A percentile compares a stretch with the other conserved stretches of the same genome.
Evolutionary conservation across 192 early-diverging fungal species (phyloP).

Genomic region (Neocallimastix lanati): DNA sequence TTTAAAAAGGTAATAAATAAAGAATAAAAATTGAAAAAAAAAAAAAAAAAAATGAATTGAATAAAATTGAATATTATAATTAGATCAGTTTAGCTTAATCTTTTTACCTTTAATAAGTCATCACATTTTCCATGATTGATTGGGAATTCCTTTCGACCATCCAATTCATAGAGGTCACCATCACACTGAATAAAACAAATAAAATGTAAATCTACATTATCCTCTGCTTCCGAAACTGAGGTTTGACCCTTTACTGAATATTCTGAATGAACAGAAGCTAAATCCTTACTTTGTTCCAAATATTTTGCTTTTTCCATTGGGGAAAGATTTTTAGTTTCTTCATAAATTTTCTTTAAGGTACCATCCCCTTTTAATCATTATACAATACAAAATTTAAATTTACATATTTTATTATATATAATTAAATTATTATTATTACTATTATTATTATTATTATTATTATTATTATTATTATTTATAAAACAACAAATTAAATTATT

Average conservation of each 20-base stretch:
- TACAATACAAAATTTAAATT: too few species aligned
- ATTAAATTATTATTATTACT: too few species aligned
- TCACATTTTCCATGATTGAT: conserved; percentile 59
- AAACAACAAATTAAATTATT: too few species aligned
- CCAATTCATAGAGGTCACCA: conserved; percentile 69
- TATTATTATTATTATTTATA: too few species aligned
- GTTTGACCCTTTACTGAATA: conserved; percentile 13
- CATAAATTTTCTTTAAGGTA: conserved; percentile 44
- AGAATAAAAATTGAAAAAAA: too few species aligned
- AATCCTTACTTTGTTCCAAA: conserved; percentile 38
- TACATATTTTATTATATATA: too few species aligned
- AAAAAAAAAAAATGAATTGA: too few species aligned
- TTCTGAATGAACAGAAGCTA: conserved; percentile 18
- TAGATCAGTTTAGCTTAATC: background rate
- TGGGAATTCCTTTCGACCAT: conserved; percentile 63
- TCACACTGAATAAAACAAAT: conserved; percentile 64
- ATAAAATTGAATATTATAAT: background rate
- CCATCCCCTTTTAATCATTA: conserved; percentile 8
- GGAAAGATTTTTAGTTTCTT: conserved; percentile 31
- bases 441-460: too few species aligned
- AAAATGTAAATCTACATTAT: conserved; percentile 67
- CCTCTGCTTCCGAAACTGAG: conserved; percentile 24
- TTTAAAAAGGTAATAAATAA: too few species aligned
- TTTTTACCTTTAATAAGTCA: conserved; percentile 32
- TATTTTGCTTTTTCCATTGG: conserved; percentile 54